Base-by-base conservation (phyloP, 176 grass and related monocot genomes). In the Zea mays region DNA sequence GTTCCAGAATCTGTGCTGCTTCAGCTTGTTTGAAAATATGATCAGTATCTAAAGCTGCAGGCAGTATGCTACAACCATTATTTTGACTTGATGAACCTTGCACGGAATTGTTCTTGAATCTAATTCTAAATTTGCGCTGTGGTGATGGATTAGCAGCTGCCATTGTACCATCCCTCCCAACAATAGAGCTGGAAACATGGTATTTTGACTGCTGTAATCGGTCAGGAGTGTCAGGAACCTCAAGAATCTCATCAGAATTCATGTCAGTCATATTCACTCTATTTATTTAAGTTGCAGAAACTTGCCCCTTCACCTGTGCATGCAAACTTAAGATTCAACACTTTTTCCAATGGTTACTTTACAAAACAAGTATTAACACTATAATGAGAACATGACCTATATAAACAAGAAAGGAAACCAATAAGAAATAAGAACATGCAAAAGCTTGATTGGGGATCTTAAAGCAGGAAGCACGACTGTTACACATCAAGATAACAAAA, bases 191-290 rank as follows among this genome's bases (percentile, higher is more conserved):
- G 20, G 83, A 75, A 64, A 65, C 78, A 81, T 16, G 67, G 76
- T 20, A 65, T 37, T 37, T 66, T 60, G 73, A 71, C 72, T 74
- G 84, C 13, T 86, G 42, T 71, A 91, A 76, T 77, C n/a, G 64
- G 63, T 90, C 89, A 40, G 89, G 92, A 70, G 86, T 96, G 78
- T 91, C 92, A 51, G 89, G 89, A 62, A 92, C 92, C 83, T 83
- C 92, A 79, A 89, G 75, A 71, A 80, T 41, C 45, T 87, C 69
- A 80, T 92, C 74, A 59, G 78, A 68, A 78, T 90, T 89, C 79
- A 96, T 85, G 64, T 83, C 67, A 59, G 43, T 17, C 71, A 80
- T 73, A 11, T 83, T 1, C 21, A 39, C 12, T 10, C 63, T 19
- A 46, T 41, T 45, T 75, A 79, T 39, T 79, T 9, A 20, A 54